Percentiles rank a stretch among this genome's conserved stretches.
Conservation (phyloP, 140 eudicot species). For the Senecio squalidus region DNA sequence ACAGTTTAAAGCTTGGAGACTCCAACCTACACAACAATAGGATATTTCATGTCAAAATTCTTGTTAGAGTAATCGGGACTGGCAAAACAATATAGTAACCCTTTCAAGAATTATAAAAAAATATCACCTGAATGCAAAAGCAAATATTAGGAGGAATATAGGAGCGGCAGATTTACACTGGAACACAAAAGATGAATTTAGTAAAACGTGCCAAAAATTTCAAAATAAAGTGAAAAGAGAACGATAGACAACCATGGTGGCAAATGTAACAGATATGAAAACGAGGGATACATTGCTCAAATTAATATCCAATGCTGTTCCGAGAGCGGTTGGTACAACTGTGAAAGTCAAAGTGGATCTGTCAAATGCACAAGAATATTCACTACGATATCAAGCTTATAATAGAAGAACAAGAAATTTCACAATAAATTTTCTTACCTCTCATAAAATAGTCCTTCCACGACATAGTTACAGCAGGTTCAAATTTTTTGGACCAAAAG, state of each 20-base stretch:
- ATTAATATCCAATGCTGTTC: constrained; percentile 95
- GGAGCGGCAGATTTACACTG: constrained; percentile 99
- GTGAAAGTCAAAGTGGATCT: constrained; percentile 84
- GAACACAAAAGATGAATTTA: constrained; percentile 16
- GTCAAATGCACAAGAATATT: constrained; percentile 16
- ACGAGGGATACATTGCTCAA: constrained; percentile 97
- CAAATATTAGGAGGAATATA: constrained; percentile 90
- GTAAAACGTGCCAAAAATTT: neutral
- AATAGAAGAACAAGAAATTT: no score
- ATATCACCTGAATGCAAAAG: constrained; percentile 90
- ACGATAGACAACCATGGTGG: constrained; percentile 80
- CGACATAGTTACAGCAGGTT: constrained; percentile 58
- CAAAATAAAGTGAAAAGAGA: constrained; percentile 19
- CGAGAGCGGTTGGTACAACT: constrained; percentile 95
- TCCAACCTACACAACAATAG: constrained; percentile 66
- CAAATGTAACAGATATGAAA: constrained; percentile 97
- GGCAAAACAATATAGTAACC: neutral
- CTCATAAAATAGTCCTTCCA: constrained; percentile 93
- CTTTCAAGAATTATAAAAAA: constrained; percentile 4
- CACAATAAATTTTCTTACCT: no score
- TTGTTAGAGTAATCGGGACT: neutral
- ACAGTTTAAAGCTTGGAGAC: constrained; percentile 85
- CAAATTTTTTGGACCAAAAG: constrained; percentile 71
- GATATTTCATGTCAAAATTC: neutral
- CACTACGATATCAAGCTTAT: neutral